Evolutionary conservation across 164 flowering plant genomes (phyloP).

Genomic region (Vitis cinerea): DNA sequence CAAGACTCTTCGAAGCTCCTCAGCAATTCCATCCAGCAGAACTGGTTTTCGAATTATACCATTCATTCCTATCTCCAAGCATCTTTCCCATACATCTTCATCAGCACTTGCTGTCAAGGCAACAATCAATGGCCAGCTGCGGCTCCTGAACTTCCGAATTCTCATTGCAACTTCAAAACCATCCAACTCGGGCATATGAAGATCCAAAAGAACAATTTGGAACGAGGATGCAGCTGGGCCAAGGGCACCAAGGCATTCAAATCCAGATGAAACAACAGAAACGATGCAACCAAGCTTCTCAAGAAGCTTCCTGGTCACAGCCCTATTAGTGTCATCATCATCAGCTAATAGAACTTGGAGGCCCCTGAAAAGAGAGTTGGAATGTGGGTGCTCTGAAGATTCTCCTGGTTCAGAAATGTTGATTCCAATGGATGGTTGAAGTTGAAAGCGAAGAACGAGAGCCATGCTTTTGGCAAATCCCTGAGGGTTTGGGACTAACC

Average conservation of each 20-base stretch:
- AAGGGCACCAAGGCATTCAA: conserved; percentile 68
- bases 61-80: conserved; percentile 73
- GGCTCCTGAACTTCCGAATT: conserved; percentile 63
- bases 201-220: conserved; percentile 68
- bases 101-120: conserved; percentile 70
- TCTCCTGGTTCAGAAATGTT: conserved; percentile 40
- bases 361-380: conserved; percentile 66
- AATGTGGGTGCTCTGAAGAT: conserved; percentile 43
- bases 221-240: conserved; percentile 42
- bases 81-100: conserved; percentile 60
- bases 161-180: conserved; percentile 81
- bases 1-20: conserved; percentile 67
- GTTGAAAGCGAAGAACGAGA: conserved; percentile 66
- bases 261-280: conserved; percentile 72
- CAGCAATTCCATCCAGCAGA: conserved; percentile 54
- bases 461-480: conserved; percentile 71
- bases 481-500: conserved; percentile 60
- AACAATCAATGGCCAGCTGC: conserved; percentile 68
- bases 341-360: conserved; percentile 72
- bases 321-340: conserved; percentile 61
- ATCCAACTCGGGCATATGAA: conserved; percentile 81
- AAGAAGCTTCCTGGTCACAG: conserved; percentile 77
- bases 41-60: conserved; percentile 78
- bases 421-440: conserved; percentile 31
- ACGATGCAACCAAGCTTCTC: conserved; percentile 88